phyloP scores from a whole-genome alignment of 768 basidiomycete genomes.

The Leccinum obscurum region DNA sequence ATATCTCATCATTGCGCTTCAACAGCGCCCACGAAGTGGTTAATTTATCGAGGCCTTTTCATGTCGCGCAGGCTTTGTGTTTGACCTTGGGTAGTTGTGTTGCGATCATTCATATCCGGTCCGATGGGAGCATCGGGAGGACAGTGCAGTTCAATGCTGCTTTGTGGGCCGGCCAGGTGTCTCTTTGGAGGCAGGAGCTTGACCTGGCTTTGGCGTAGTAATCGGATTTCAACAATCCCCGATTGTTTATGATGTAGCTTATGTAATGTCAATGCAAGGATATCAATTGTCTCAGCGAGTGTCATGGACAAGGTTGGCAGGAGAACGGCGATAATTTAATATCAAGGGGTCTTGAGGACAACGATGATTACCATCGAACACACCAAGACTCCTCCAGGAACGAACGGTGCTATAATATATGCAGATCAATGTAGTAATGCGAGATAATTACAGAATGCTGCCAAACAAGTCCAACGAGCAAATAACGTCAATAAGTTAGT shows the following conservation, averaged over 20 bases:
- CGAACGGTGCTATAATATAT: background rate
- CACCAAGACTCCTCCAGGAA: background rate
- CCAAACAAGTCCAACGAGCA: background rate
- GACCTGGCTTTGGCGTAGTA: conserved; percentile 42
- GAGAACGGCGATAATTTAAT: background rate
- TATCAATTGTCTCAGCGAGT: background rate
- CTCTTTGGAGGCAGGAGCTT: conserved; percentile 29
- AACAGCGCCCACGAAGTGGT: conserved; percentile 83
- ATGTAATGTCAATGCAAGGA: conserved; percentile 10
- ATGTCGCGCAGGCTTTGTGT: conserved; percentile 33
- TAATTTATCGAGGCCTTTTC: conserved; percentile 48
- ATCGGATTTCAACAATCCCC: conserved; percentile 84
- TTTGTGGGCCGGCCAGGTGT: conserved; percentile 28
- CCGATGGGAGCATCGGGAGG: conserved; percentile 20
- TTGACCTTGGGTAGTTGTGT: conserved; percentile 60
- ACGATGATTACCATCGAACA: background rate
- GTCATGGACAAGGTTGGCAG: background rate
- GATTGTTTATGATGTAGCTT: conserved; percentile 25
- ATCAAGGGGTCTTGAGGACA: background rate
- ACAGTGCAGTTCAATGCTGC: conserved; percentile 20
- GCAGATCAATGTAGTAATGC: background rate
- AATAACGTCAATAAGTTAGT: conserved; percentile 6
- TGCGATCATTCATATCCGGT: conserved; percentile 30
- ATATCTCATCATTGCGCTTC: conserved; percentile 64
- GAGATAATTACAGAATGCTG: background rate